phyloP scores from a whole-genome alignment of 768 basidiomycete genomes.

The Chiua virens region DNA sequence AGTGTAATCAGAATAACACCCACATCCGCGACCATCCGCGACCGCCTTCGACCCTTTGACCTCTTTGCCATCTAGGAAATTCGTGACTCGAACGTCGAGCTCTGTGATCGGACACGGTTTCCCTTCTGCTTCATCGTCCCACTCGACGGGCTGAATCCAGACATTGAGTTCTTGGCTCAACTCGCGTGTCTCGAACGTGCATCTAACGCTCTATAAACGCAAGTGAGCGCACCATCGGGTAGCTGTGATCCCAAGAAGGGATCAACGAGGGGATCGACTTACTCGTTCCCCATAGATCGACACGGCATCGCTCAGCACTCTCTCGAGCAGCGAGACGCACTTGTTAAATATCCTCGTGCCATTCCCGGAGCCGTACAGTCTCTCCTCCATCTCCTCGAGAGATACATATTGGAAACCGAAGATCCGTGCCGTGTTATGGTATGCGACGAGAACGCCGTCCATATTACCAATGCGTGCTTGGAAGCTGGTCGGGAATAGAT shows the following conservation, averaged over 20 bases:
- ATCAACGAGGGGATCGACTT: constrained; percentile 14
- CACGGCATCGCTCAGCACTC: constrained; percentile 55
- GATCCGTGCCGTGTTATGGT: constrained; percentile 82
- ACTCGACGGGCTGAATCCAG: constrained; percentile 64
- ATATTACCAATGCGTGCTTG: constrained; percentile 96
- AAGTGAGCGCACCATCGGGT: not conserved
- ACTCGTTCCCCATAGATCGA: constrained; percentile 68
- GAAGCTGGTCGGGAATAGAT: constrained; percentile 50
- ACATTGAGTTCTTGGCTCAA: constrained; percentile 47
- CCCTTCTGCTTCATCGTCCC: constrained; percentile 37
- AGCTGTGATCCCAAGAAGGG: not conserved
- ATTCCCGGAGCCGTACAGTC: constrained; percentile 57
- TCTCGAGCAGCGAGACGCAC: constrained; percentile 71
- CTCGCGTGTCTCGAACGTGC: constrained; percentile 60
- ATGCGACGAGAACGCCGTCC: constrained; percentile 91
- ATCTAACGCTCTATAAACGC: constrained; percentile 48
- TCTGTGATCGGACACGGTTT: constrained; percentile 50
- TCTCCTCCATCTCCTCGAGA: constrained; percentile 82
- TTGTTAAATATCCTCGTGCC: constrained; percentile 78
- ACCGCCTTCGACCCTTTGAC: constrained; percentile 40
- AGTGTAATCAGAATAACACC: not conserved
- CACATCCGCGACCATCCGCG: constrained; percentile 19
- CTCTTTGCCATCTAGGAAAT: constrained; percentile 41
- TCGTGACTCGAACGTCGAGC: constrained; percentile 51
- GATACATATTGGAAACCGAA: constrained; percentile 96